Base-by-base conservation (phyloP, 75 land plant species). In the Picea sitchensis region DNA sequence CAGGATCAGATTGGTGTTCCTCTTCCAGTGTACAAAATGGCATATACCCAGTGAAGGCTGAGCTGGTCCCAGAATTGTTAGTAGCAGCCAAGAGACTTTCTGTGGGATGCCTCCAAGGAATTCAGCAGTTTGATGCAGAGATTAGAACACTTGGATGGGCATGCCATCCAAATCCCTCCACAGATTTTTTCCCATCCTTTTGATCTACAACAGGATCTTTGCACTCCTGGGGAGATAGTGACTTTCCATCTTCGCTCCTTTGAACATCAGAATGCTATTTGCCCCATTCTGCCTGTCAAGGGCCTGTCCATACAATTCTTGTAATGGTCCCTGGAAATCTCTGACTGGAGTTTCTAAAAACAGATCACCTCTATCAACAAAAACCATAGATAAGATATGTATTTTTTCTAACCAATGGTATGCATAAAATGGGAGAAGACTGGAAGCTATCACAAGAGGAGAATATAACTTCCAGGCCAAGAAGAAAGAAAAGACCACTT, bases 51-150 rank as follows among this genome's bases (percentile, higher is more conserved):
- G 26, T 26, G 26, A 92, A 87, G 83, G 98, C 93, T 31, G 98
- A 91, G 80, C 59, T 92, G 54, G 65, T 82, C 15, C 92, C 93
- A 20, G 95, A 90, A 18, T 78, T 82, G 41, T 82, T 89, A 32
- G 92, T 92, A 23, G 98, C 95, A 59, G 88, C 92, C 23, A 95
- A 95, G 80, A 85, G 92, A 81, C 86, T 95, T 8, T 86, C 90
- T 12, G 76, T 95, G n/a, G 93, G 93, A 30, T 83, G 92, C 79
- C 85, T 95, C 76, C 93, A 95, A 82, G 98, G 95, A 1, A 78
- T 89, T 65, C 90, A 95, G 85, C 95, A 92, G 82, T 95, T 95
- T 79, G 89, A 93, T 61, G 92, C 95, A 36, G 98, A 95, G 79
- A 91, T 95, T 60, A 88, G 86, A 75, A 95, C 98, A 2, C 82